These are phyloP conservation scores for Cucumis cinereus DNA, from an alignment of 306 rosid genomes.

Conservation along the genomic window DNA sequence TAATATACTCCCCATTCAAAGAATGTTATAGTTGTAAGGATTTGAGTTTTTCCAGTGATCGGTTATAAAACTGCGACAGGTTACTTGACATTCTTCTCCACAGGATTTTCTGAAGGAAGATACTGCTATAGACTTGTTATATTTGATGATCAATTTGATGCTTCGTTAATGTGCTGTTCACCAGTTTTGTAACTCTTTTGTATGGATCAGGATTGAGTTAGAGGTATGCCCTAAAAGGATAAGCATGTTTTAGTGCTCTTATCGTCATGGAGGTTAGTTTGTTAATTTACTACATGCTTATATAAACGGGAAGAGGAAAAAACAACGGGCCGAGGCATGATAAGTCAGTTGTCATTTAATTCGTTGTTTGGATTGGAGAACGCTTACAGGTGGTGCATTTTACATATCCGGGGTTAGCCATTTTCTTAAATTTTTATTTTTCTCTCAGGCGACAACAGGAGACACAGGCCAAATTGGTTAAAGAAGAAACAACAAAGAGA, in stretches of 20 bases:
- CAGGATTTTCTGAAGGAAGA: conserved; percentile 98
- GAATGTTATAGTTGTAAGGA: background rate
- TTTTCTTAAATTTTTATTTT: conserved; percentile 25
- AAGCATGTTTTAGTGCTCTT: conserved; percentile 59
- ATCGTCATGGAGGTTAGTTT: conserved; percentile 81
- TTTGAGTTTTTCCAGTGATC: conserved; percentile 23
- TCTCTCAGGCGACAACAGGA: conserved; percentile 50
- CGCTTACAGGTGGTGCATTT: conserved; percentile 18
- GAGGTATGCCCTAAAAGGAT: conserved; percentile 99
- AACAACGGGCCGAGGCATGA: conserved; percentile 9
- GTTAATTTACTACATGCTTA: conserved; percentile 37
- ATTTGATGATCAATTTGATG: conserved; percentile 96
- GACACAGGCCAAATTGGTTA: conserved; percentile 57
- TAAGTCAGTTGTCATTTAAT: background rate
- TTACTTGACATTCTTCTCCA: conserved; percentile 87
- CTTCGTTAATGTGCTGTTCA: conserved; percentile 91
- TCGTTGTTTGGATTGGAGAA: conserved; percentile 18
- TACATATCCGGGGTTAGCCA: conserved; percentile 19
- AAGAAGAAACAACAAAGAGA: conserved; percentile 75
- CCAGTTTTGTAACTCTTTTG: conserved; percentile 91
- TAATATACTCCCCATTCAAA: background rate
- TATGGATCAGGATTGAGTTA: conserved; percentile 95
- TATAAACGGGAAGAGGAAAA: conserved; percentile 14
- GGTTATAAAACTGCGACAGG: conserved; percentile 76
- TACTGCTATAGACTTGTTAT: conserved; percentile 93